These are phyloP conservation scores for Cymodocea nodosa DNA, from an alignment of 116 monocot species.

Conservation along the genomic window DNA sequence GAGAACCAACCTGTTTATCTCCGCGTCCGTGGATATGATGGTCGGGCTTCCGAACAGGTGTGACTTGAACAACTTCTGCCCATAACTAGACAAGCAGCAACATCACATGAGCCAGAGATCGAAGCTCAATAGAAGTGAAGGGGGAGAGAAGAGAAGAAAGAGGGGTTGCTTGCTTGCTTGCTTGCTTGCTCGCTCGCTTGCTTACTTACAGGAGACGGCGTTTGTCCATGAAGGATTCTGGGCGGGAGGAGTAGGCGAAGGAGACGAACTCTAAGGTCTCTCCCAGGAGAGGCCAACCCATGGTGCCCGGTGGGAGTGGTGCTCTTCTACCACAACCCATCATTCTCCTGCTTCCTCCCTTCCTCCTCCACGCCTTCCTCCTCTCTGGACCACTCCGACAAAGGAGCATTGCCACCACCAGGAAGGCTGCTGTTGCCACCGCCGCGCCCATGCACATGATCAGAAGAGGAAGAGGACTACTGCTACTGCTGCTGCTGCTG, in stretches of 20 bases:
- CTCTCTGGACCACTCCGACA: not conserved
- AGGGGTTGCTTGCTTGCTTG: no score
- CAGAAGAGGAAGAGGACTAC: not conserved
- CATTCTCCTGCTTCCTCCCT: no score
- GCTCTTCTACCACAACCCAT: not conserved
- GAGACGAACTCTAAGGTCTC: conserved; percentile 79
- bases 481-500: no score
- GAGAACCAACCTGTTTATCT: conserved; percentile 47
- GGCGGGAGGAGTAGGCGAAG: conserved; percentile 48
- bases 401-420: not conserved
- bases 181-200: no score
- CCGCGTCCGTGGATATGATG: conserved; percentile 66
- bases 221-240: conserved; percentile 65
- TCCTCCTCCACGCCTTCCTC: no score
- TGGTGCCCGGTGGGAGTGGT: conserved; percentile 41
- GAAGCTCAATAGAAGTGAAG: not conserved
- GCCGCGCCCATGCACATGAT: conserved; percentile 2
- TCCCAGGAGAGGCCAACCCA: conserved; percentile 68
- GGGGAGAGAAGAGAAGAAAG: not conserved
- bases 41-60: conserved; percentile 73
- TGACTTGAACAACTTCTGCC: conserved; percentile 62
- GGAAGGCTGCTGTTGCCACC: not conserved
- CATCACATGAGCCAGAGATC: not conserved
- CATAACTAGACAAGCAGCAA: conserved; percentile 22
- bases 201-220: conserved; percentile 42